Conservation (phyloP, 1,139 yeast species). For the Hyphopichia pseudoburtonii region DNA sequence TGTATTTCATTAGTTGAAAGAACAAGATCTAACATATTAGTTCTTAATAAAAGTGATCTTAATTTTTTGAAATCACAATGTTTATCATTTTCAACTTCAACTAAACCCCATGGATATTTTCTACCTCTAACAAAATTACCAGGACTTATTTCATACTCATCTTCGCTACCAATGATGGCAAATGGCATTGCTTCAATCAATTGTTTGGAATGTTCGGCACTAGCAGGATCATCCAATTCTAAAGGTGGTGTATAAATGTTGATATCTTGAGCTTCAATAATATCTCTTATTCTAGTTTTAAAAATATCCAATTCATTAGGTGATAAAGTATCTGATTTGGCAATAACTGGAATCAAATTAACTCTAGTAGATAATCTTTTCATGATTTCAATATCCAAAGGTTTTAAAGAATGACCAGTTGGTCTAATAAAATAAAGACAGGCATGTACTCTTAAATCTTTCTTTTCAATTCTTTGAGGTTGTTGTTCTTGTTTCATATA, state of each 20-base stretch:
- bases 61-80: slow-evolving; percentile 95
- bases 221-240: slow-evolving; percentile 70
- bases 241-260: slow-evolving; percentile 87
- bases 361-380: slow-evolving; percentile 84
- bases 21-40: slow-evolving; percentile 89
- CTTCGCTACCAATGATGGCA: slow-evolving; percentile 89
- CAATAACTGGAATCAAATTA: slow-evolving; percentile 91
- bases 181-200: slow-evolving; percentile 92
- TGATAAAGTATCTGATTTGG: slow-evolving; percentile 90
- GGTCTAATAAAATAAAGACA: slow-evolving; percentile 95
- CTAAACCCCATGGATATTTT: slow-evolving; percentile 96
- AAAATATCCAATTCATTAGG: slow-evolving; percentile 78
- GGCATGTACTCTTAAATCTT: slow-evolving; percentile 92
- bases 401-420: slow-evolving; percentile 91
- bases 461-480: slow-evolving; percentile 67
- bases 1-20: slow-evolving; percentile 89
- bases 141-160: slow-evolving; percentile 72
- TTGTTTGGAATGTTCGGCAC: slow-evolving; percentile 78
- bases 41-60: slow-evolving; percentile 83
- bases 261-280: slow-evolving; percentile 89
- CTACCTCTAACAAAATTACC: slow-evolving; percentile 86
- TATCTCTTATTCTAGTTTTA: slow-evolving; percentile 85
- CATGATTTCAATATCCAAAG: slow-evolving; percentile 93
- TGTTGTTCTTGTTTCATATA: slow-evolving; percentile 97
- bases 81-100: slow-evolving; percentile 92